Evolutionary conservation across 805 yeast genomes (phyloP), one percentile per base, ranked within the genome.

Genomic region (Candida argentea): DNA sequence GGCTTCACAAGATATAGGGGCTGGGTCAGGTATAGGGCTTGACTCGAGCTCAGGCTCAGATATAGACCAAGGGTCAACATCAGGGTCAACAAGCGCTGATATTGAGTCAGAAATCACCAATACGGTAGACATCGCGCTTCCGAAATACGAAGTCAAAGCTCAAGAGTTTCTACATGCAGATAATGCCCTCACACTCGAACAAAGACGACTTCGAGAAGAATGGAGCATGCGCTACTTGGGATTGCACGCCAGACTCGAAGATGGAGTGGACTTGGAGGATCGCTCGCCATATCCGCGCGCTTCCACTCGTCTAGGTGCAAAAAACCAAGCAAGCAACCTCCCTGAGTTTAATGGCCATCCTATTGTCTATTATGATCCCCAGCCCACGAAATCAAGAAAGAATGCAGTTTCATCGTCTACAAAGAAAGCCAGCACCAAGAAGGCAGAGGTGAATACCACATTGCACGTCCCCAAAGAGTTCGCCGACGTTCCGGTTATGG

Each of bases 151-250:
- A 48, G 58, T 62, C 23, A 47, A 68, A 42, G 83, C 84, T 0
- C 57, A 58, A 4, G 61, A 61, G 12, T 76, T 75, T 40, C 44
- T 76, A 16, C 51, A 55, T 20, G 53, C 55, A 5, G 85, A 76
- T 42, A 41, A 44, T 2, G 29, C 42, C 2, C 33, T 60, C 3
- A 43, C 69, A 0, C 46, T 68, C 12, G 54, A 60, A 21, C 55
- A 71, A 32, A 49, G 83, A 35, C 46, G 84, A 32, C 53, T 65
- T 18, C 35, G 52, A n/a, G 84, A 76, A 48, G 85, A 76, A 43
- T 85, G 94, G 94, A 77, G 76, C 2, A 79, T 75, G 57, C 53
- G 93, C 37, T 85, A 80, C 43, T 60, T 83, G 15, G 94, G 94
- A 1, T 65, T 76, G 56, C 81, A 82, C 48, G 71, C 84, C 1